These are phyloP conservation scores for Cladophialophora psammophila DNA, from an alignment of 2,329 filamentous ascomycete genomes.

Conservation along the genomic window DNA sequence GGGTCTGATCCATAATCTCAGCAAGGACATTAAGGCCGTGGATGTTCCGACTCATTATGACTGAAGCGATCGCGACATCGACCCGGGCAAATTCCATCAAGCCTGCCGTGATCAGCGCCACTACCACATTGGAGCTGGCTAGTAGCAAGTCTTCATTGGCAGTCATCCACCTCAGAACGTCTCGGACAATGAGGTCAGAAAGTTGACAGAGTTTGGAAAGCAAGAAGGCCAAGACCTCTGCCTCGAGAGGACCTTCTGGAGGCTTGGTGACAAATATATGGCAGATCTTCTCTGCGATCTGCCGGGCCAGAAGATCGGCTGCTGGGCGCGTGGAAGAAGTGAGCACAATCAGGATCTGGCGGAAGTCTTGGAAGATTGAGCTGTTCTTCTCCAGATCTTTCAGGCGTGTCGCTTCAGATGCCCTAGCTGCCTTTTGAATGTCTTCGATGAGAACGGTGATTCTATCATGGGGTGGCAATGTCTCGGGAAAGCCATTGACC, in stretches of 20 bases:
- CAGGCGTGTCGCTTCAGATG: slow-evolving; percentile 64
- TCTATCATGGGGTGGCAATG: slow-evolving; percentile 60
- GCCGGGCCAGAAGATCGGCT: slow-evolving; percentile 63
- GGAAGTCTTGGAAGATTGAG: slow-evolving; percentile 64
- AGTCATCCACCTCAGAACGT: slow-evolving; percentile 59
- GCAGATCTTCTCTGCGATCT: slow-evolving; percentile 64
- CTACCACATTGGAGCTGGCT: slow-evolving; percentile 68
- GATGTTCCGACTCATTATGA: slow-evolving; percentile 73
- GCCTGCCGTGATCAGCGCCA: slow-evolving; percentile 65
- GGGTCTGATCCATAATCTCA: slow-evolving; percentile 76
- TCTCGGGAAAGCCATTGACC: slow-evolving; percentile 67
- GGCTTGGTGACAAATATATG: slow-evolving; percentile 63
- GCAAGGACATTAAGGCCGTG: slow-evolving; percentile 81
- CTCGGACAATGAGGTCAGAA: slow-evolving; percentile 52
- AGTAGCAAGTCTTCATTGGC: slow-evolving; percentile 65
- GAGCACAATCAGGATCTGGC: slow-evolving; percentile 64
- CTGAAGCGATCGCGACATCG: slow-evolving; percentile 75
- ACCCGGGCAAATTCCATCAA: slow-evolving; percentile 70
- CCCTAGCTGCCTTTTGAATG: slow-evolving; percentile 63
- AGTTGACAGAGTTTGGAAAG: slow-evolving; percentile 67
- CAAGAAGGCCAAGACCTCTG: slow-evolving; percentile 69
- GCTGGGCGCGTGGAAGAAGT: slow-evolving; percentile 54
- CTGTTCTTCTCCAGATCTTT: slow-evolving; percentile 63
- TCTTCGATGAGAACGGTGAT: slow-evolving; percentile 64
- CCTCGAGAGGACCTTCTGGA: slow-evolving; percentile 61